Percentiles rank a stretch among this genome's conserved stretches.
These are phyloP conservation scores for Stylosanthes scabra DNA, from an alignment of 331 rosid genomes.

Conservation along the genomic window DNA sequence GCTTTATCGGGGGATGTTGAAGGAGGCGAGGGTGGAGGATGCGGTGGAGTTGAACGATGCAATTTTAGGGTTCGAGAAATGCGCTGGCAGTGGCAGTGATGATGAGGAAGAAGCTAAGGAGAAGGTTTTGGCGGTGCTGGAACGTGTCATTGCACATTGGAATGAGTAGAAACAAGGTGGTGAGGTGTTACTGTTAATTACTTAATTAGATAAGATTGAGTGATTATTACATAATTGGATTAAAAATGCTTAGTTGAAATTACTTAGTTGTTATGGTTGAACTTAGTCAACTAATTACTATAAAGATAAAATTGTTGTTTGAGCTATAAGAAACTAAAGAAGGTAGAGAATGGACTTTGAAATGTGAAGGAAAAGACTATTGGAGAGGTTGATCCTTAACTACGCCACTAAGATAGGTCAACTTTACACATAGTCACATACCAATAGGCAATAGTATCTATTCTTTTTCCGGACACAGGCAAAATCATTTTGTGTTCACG, in stretches of 20 bases:
- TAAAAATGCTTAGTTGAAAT: background rate
- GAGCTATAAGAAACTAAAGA: background rate
- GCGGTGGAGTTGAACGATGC: slow-evolving; percentile 56
- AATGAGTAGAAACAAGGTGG: slow-evolving; percentile 33
- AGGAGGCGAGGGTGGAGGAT: slow-evolving; percentile 63
- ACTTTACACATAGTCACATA: background rate
- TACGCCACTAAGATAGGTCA: background rate
- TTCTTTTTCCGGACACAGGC: background rate
- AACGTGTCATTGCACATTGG: slow-evolving; percentile 47
- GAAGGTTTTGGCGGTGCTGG: slow-evolving; percentile 48
- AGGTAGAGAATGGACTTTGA: background rate
- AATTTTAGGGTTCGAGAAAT: slow-evolving; percentile 29
- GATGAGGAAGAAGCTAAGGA: slow-evolving; percentile 11
- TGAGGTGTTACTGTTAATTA: background rate
- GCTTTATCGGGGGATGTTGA: slow-evolving; percentile 55
- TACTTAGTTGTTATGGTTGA: background rate
- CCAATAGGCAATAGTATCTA: too few species aligned
- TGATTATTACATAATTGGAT: too few species aligned
- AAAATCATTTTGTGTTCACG: background rate
- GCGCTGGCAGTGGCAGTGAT: background rate
- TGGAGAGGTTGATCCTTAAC: background rate
- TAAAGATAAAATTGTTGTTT: background rate
- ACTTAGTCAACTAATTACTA: too few species aligned
- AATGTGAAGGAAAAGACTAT: background rate
- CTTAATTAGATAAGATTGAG: too few species aligned